Percentiles rank a stretch among this genome's conserved stretches.
These are phyloP conservation scores for Rhododendron ovatum DNA, from an alignment of 148 eudicot genomes.

Conservation along the genomic window DNA sequence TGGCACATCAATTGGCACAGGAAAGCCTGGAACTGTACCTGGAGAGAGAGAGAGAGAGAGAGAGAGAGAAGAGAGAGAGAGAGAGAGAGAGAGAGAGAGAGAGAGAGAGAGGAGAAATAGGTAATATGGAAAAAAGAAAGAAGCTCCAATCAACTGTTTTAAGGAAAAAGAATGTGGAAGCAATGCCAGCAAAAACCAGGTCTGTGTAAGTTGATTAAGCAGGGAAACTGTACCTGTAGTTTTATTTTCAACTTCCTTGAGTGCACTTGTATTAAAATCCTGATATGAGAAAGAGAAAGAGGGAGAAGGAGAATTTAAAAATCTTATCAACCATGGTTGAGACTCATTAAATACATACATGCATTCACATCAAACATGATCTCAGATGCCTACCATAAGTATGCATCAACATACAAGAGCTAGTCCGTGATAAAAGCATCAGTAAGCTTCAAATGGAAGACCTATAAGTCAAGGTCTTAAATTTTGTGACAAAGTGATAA, in stretches of 20 bases:
- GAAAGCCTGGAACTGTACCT: slow-evolving; percentile 30
- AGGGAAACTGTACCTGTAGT: slow-evolving; percentile 31
- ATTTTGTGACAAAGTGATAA: neutral
- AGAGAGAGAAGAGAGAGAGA: neutral
- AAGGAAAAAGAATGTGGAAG: neutral
- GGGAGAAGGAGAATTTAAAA: neutral
- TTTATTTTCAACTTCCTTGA: slow-evolving; percentile 29
- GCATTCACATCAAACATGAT: neutral
- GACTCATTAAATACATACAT: neutral
- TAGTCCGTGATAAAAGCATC: neutral
- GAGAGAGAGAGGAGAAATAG: neutral
- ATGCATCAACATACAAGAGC: neutral
- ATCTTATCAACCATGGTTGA: neutral
- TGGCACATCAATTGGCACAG: slow-evolving; percentile 23
- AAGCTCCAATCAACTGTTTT: slow-evolving; percentile 3
- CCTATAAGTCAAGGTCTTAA: neutral
- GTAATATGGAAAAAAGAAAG: neutral
- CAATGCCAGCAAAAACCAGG: slow-evolving; percentile 1
- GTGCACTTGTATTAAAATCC: slow-evolving; percentile 26
- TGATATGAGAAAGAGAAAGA: slow-evolving; percentile 19
- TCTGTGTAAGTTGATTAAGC: slow-evolving; percentile 6
- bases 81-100: neutral
- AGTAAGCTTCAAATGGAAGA: neutral
- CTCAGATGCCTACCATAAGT: neutral
- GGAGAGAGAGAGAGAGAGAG: neutral